Evolutionary conservation across 2,329 filamentous ascomycete species (phyloP), one percentile per base, ranked within the genome.

Genomic region (Aspergillus pseudoglaucus): DNA sequence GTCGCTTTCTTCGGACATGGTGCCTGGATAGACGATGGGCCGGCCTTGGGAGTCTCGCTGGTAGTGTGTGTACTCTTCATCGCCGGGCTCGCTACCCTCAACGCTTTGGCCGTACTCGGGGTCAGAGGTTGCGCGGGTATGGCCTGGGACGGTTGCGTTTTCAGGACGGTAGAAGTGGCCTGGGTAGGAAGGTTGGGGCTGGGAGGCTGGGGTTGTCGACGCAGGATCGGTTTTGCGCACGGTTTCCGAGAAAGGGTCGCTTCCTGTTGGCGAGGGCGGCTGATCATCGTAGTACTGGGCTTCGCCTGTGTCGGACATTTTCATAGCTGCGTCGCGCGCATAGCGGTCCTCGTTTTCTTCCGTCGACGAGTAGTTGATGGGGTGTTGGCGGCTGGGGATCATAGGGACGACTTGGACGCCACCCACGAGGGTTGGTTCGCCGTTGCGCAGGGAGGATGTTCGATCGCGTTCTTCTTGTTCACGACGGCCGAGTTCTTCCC

Each of bases 331-430:
- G 5, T 64, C 70, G 23, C 67, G 63, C 42, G 61, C 53, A 49
- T 72, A 73, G 4, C 72, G 65, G 12, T 69, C 72, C 7, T 38
- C 72, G 17, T 17, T 20, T 52, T 77, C 75, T 39, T 70, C 62
- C 2, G 74, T 73, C 15, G 70, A 67, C 12, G 75, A 73, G 17
- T 68, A 65, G 41, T 72, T 74, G 9, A 70, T 68, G 53, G 74
- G 76, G 18, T 68, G 72, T 47, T 76, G 75, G 39, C 77, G 78
- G 59, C 78, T 81, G 2, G 79, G 76, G 41, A 84, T 84, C 88
- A 94, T 95, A 6, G 93, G 93, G 15, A 97, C 88, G 10, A 98
- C 93, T 62, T 96, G 90, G 10, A 97, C 89, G 38, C 91, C 91
- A 43, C 90, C 90, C 7, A 98, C 87, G 43, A 94, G 77, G 1